These are phyloP conservation scores for Pseudogymnoascus sp. DNA, from an alignment of 2,329 filamentous ascomycete species.

Conservation along the genomic window DNA sequence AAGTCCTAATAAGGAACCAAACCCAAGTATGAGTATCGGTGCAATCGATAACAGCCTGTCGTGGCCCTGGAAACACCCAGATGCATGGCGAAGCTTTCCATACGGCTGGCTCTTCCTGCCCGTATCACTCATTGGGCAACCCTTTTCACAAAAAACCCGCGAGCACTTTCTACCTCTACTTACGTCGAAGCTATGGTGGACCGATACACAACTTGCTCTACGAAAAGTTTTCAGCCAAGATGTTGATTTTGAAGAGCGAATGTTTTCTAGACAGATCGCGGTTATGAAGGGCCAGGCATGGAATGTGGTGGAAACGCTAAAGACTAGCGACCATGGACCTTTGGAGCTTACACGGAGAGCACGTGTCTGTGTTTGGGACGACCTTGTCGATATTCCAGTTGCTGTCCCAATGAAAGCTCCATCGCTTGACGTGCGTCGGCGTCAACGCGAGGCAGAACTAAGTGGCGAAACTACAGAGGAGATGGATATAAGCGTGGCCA, in stretches of 20 bases:
- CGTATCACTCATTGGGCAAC: slow-evolving; percentile 89
- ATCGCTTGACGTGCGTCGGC: slow-evolving; percentile 74
- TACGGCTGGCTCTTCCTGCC: slow-evolving; percentile 98
- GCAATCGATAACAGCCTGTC: slow-evolving; percentile 97
- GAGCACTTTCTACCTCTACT: slow-evolving; percentile 94
- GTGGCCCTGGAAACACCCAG: slow-evolving; percentile 98
- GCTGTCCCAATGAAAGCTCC: slow-evolving; percentile 83
- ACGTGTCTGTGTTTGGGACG: slow-evolving; percentile 95
- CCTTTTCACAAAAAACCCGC: slow-evolving; percentile 88
- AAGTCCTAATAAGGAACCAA: slow-evolving; percentile 16
- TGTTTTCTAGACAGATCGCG: slow-evolving; percentile 97
- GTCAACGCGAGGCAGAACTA: slow-evolving; percentile 40
- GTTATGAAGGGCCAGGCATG: slow-evolving; percentile 99
- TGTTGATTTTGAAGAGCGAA: slow-evolving; percentile 93
- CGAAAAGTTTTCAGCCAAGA: slow-evolving; percentile 86
- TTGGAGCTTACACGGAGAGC: slow-evolving; percentile 85
- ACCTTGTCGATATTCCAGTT: slow-evolving; percentile 90
- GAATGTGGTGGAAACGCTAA: slow-evolving; percentile 98
- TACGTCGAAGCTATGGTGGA: slow-evolving; percentile 95
- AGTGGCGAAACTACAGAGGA: slow-evolving; percentile 62
- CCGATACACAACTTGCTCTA: slow-evolving; percentile 80
- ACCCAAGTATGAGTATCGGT: slow-evolving; percentile 62
- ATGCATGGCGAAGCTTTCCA: slow-evolving; percentile 83
- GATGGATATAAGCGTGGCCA: slow-evolving; percentile 78
- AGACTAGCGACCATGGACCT: slow-evolving; percentile 84